Evolutionary conservation across 2,329 filamentous ascomycete genomes (phyloP).

Genomic region (Trichoderma polysporum): DNA sequence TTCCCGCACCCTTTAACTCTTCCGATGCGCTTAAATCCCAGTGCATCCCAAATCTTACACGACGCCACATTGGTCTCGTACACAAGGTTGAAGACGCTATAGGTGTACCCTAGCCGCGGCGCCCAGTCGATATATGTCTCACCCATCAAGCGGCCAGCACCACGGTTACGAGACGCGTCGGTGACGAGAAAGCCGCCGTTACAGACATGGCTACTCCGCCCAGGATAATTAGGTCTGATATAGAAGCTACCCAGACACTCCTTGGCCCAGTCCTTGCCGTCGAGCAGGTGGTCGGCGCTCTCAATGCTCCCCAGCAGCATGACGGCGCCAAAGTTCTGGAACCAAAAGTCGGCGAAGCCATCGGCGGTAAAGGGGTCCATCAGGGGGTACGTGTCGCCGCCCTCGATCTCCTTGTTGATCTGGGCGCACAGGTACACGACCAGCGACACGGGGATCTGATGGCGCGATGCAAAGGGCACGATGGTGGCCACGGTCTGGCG

Average conservation of each 20-base stretch:
- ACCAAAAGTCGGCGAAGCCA: conserved; percentile 81
- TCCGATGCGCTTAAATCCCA: conserved; percentile 90
- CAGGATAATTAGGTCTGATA: conserved; percentile 91
- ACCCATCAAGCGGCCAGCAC: conserved; percentile 73
- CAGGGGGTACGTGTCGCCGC: conserved; percentile 91
- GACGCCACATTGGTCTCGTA: conserved; percentile 92
- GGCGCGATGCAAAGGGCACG: conserved; percentile 74
- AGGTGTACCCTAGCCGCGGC: conserved; percentile 79
- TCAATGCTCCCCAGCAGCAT: conserved; percentile 80
- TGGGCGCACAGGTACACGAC: conserved; percentile 77
- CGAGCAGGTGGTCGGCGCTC: conserved; percentile 55
- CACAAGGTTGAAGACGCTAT: conserved; percentile 91
- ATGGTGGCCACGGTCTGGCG: conserved; percentile 81
- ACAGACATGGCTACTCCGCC: conserved; percentile 85
- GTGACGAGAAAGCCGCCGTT: conserved; percentile 80
- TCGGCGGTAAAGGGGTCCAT: conserved; percentile 71
- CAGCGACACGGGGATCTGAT: conserved; percentile 73
- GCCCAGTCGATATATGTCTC: conserved; percentile 77
- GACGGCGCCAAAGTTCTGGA: conserved; percentile 83
- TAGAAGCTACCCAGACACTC: conserved; percentile 88
- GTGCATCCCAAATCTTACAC: conserved; percentile 85
- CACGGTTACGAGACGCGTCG: conserved; percentile 69
- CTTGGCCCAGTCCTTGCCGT: conserved; percentile 72
- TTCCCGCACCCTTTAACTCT: conserved; percentile 72
- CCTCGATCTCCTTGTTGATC: conserved; percentile 86